These are phyloP conservation scores for Condylostoma magnum DNA, from an alignment of 169 alveolate species.

Conservation along the genomic window DNA sequence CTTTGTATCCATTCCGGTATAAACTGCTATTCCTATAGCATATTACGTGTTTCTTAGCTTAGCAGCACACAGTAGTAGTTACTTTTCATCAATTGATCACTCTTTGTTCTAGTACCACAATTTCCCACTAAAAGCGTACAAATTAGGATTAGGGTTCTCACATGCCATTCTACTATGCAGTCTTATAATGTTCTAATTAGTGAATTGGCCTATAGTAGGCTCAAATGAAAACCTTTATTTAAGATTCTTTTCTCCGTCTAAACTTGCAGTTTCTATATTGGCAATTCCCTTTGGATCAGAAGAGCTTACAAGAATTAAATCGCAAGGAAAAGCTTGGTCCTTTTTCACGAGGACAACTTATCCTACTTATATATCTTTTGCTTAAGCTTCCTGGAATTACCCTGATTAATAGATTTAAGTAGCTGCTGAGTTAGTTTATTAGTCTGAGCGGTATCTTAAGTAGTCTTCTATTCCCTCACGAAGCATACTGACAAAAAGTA, in stretches of 20 bases:
- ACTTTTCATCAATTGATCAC: slow-evolving; percentile 29
- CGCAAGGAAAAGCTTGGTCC: slow-evolving; percentile 72
- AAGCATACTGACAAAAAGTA: slow-evolving; percentile 54
- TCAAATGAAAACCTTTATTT: slow-evolving; percentile 39
- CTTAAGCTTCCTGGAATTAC: slow-evolving; percentile 31
- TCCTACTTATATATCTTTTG: slow-evolving; percentile 63
- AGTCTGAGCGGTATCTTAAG: slow-evolving; percentile 53
- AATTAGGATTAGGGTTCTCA: slow-evolving; percentile 54
- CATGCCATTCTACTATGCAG: slow-evolving; percentile 16
- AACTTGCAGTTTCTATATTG: slow-evolving; percentile 79
- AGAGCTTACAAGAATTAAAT: slow-evolving; percentile 64
- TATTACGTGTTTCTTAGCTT: slow-evolving; percentile 56
- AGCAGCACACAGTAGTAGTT: slow-evolving; percentile 66
- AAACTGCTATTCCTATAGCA: slow-evolving; percentile 63
- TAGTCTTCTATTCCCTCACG: slow-evolving; percentile 78
- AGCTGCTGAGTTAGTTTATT: slow-evolving; percentile 56
- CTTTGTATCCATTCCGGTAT: slow-evolving; percentile 78
- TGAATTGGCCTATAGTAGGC: too few species aligned
- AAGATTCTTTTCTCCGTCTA: slow-evolving; percentile 85
- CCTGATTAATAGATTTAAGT: slow-evolving; percentile 40
- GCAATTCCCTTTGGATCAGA: slow-evolving; percentile 89
- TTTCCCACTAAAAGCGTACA: slow-evolving; percentile 59
- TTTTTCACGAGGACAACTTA: slow-evolving; percentile 55
- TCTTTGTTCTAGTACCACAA: not conserved
- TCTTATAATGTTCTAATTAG: too few species aligned